Evolutionary conservation across 1,139 yeast genomes (phyloP), one percentile per base, ranked within the genome.

Genomic region (Saccharomycopsis phalli): DNA sequence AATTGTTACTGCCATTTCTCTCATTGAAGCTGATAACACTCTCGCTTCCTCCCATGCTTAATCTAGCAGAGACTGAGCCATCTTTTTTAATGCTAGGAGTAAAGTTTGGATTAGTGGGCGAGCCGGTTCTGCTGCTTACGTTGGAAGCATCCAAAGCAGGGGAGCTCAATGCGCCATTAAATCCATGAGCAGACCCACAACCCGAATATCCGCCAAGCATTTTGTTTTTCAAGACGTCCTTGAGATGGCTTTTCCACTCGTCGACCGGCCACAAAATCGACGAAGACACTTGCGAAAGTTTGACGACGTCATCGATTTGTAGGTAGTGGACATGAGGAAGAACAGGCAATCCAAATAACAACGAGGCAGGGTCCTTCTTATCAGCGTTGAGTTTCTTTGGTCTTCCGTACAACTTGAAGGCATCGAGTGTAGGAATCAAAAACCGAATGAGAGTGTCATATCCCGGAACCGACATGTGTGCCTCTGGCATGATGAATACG

Each of bases 401-500:
- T 47, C 98, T 73, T 27, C 98, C 98, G 54, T 91, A 91, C 34
- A 91, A 68, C 33, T 79, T 79, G 62, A 87, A 91, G 1, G 94
- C 74, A 56, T 91, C 95, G 62, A 86, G 66, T 19, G 84, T 64
- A 0, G 97, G 97, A 4, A 91, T 69, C 52, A 91, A 63, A 55
- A 86, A 87, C 49, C 97, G 68, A 46, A 91, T 88, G 53, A 88
- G 69, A 1, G 97, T 88, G 59, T 91, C 97, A 59, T 80, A 88
- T 4, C 97, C 96, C 1, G 93, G 93, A 31, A 91, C 95, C 10
- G 95, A 79, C 29, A 88, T 80, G 58, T 87, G 97, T 53, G 74
- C 81, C 56, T 91, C 96, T 4, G 97, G 96, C 96, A 91, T 88
- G 49, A 91, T 63, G 56, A 88, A 88, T 28, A 91, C 76, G n/a